phyloP scores from a whole-genome alignment of 2,329 filamentous ascomycete genomes.

The Colletotrichum sp. region DNA sequence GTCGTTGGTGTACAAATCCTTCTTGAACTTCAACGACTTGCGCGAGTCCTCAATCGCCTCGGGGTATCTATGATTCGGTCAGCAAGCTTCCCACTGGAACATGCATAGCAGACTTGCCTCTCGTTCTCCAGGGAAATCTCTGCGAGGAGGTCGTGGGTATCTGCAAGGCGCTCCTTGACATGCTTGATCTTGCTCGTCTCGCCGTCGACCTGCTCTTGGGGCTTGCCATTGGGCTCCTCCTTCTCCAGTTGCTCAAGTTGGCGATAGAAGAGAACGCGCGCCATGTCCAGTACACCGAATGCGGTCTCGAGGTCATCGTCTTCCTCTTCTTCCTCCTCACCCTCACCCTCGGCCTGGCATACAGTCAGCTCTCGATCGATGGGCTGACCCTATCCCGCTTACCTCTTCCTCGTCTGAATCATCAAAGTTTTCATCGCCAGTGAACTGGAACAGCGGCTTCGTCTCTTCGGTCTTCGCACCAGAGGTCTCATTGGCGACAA shows the following conservation, averaged over 20 bases:
- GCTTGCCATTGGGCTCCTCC: conserved; percentile 44
- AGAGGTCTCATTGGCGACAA: conserved; percentile 49
- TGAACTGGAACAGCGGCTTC: conserved; percentile 89
- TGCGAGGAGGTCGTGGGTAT: conserved; percentile 91
- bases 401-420: conserved; percentile 78
- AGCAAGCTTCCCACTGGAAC: not conserved
- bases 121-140: conserved; percentile 99
- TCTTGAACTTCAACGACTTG: conserved; percentile 78
- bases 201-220: conserved; percentile 44
- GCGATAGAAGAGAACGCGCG: conserved; percentile 69
- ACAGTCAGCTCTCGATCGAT: conserved; percentile 11
- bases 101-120: conserved; percentile 50
- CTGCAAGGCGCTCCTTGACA: conserved; percentile 85
- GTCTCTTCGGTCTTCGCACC: conserved; percentile 53
- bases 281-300: conserved; percentile 84
- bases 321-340: conserved; percentile 55
- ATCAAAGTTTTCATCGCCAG: conserved; percentile 92
- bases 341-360: conserved; percentile 37
- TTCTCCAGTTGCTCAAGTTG: conserved; percentile 48
- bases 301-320: conserved; percentile 79
- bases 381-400: conserved; percentile 27
- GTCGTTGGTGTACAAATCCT: conserved; percentile 78
- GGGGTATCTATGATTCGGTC: conserved; percentile 61
- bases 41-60: conserved; percentile 87
- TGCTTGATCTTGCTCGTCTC: conserved; percentile 54